A percentile compares a stretch with the other conserved stretches of the same genome.
phyloP scores from a whole-genome alignment of 768 basidiomycete genomes.

The Naganishia antarctica region DNA sequence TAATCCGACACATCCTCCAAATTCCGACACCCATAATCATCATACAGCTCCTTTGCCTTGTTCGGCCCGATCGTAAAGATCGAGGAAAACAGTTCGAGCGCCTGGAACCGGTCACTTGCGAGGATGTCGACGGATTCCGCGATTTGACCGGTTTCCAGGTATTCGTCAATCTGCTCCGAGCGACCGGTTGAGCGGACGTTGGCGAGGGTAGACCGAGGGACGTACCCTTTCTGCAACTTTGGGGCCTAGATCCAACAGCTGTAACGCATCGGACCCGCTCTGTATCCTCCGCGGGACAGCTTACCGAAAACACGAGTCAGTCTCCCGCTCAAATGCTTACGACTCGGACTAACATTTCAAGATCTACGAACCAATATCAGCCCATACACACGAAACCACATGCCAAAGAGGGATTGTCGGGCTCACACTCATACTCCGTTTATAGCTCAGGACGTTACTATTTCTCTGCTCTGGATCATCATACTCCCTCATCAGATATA shows the following conservation, averaged over 20 bases:
- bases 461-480: slow-evolving; percentile 45
- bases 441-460: slow-evolving; percentile 46
- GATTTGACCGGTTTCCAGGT: slow-evolving; percentile 37
- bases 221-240: slow-evolving; percentile 46
- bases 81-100: slow-evolving; percentile 40
- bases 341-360: slow-evolving; percentile 30
- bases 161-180: slow-evolving; percentile 45
- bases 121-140: slow-evolving; percentile 41
- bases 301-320: slow-evolving; percentile 5
- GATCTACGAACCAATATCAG: slow-evolving; percentile 25
- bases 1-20: slow-evolving; percentile 56
- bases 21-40: slow-evolving; percentile 53
- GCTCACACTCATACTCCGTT: slow-evolving; percentile 46
- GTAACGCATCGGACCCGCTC: slow-evolving; percentile 44
- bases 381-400: too few relatives aligned
- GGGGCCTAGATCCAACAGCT: slow-evolving; percentile 40
- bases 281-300: slow-evolving; percentile 41
- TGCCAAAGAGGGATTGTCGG: background rate
- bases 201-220: background rate
- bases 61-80: slow-evolving; percentile 45
- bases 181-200: background rate
- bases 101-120: slow-evolving; percentile 35
- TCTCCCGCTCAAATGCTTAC: too few relatives aligned
- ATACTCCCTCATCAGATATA: slow-evolving; percentile 42
- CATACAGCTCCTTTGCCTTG: slow-evolving; percentile 43